Conservation (phyloP, 495 filamentous ascomycete species). For the Beverwykella pulmonaria region DNA sequence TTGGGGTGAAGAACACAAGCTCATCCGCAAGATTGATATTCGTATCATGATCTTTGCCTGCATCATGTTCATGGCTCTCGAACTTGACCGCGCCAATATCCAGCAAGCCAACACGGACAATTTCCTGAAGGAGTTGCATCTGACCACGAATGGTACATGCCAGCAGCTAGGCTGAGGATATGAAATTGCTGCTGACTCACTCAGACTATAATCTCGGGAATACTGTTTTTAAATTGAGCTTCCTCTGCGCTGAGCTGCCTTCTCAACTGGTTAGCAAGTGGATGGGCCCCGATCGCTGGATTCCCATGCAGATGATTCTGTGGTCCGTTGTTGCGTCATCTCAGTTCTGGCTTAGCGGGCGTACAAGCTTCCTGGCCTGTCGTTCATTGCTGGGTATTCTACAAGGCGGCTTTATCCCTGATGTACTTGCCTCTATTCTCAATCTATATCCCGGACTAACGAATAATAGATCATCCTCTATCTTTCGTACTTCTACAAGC, state of each 20-base stretch:
- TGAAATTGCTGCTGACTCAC: background rate
- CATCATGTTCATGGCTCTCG: conserved; percentile 37
- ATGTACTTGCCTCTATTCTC: conserved; percentile 21
- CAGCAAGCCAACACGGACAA: conserved; percentile 36
- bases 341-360: conserved; percentile 31
- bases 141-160: conserved; percentile 37
- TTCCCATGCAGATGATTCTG: conserved; percentile 35
- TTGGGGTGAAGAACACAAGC: conserved; percentile 51
- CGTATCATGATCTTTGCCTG: conserved; percentile 34
- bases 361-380: conserved; percentile 21
- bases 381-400: conserved; percentile 34
- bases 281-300: conserved; percentile 38
- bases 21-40: conserved; percentile 43
- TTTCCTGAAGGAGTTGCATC: conserved; percentile 32
- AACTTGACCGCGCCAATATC: conserved; percentile 38
- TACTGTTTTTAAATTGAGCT: conserved; percentile 34
- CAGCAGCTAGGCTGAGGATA: background rate
- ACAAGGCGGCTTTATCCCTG: conserved; percentile 48
- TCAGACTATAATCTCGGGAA: conserved; percentile 40
- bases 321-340: conserved; percentile 33
- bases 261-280: conserved; percentile 38
- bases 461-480: conserved; percentile 55
- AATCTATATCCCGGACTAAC: background rate
- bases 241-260: conserved; percentile 38
- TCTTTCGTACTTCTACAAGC: conserved; percentile 76